Conservation (phyloP, 352 stramenopile species). For the Phytophthora agathidicida region DNA sequence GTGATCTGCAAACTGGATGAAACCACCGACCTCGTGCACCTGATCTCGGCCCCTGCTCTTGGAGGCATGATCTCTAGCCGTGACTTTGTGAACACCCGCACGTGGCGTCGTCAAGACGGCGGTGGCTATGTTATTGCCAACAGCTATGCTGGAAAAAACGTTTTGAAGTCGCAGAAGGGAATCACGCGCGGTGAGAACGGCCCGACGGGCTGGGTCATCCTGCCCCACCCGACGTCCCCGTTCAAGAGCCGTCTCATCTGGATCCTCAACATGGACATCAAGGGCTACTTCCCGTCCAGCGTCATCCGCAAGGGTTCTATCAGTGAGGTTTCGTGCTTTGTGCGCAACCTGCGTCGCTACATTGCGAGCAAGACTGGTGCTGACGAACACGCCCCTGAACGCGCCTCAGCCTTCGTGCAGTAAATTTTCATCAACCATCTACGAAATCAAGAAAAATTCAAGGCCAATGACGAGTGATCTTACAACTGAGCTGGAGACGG, state of each 20-base stretch:
- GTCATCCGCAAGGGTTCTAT: slow-evolving; percentile 84
- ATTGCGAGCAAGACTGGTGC: slow-evolving; percentile 48
- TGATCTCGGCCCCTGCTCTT: slow-evolving; percentile 71
- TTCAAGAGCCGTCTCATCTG: slow-evolving; percentile 84
- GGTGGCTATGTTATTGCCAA: slow-evolving; percentile 71
- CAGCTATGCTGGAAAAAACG: slow-evolving; percentile 68
- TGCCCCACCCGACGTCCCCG: slow-evolving; percentile 72
- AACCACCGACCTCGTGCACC: slow-evolving; percentile 72
- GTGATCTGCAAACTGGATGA: slow-evolving; percentile 72
- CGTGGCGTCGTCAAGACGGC: slow-evolving; percentile 74
- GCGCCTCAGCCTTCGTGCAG: slow-evolving; percentile 26
- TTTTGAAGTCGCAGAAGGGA: slow-evolving; percentile 72
- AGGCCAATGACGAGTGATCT: slow-evolving; percentile 31
- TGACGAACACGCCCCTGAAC: slow-evolving; percentile 26
- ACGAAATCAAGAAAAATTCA: slow-evolving; percentile 31
- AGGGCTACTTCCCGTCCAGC: slow-evolving; percentile 82
- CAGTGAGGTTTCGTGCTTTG: slow-evolving; percentile 78
- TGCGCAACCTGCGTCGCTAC: slow-evolving; percentile 80
- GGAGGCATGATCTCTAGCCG: slow-evolving; percentile 80
- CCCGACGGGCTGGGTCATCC: slow-evolving; percentile 73
- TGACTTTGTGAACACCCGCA: slow-evolving; percentile 83
- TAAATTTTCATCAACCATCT: slow-evolving; percentile 42
- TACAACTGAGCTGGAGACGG: slow-evolving; percentile 8
- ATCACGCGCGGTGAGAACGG: slow-evolving; percentile 83
- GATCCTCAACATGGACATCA: slow-evolving; percentile 88